Evolutionary conservation across 75 land plant genomes (phyloP).

Genomic region (Chamaecyparis obtusa): DNA sequence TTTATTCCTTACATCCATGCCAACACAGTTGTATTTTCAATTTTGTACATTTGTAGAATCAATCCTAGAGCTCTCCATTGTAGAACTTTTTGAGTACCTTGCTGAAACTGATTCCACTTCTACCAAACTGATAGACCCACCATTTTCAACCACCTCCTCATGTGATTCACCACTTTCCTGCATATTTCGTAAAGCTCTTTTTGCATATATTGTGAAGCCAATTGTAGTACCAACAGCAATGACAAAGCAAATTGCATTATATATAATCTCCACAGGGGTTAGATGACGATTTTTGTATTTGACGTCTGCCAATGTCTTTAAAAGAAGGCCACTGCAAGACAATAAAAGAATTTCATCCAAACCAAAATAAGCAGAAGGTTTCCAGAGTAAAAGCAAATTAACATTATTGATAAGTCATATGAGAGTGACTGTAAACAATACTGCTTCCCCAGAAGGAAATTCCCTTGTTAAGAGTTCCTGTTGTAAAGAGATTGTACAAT

Average conservation of each 20-base stretch:
- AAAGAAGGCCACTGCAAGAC: constrained; percentile 75
- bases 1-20: not conserved
- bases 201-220: constrained; percentile 77
- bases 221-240: constrained; percentile 55
- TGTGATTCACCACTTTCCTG: constrained; percentile 35
- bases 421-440: not conserved
- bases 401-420: not conserved
- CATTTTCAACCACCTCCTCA: not conserved
- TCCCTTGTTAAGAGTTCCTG: not conserved
- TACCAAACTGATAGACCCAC: constrained; percentile 8
- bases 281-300: constrained; percentile 57
- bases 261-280: constrained; percentile 74
- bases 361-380: not conserved
- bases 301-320: constrained; percentile 81
- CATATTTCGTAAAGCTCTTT: constrained; percentile 60
- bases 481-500: not conserved
- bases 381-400: not conserved
- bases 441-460: not conserved
- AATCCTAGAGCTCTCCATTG: not conserved
- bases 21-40: not conserved
- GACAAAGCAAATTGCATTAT: constrained; percentile 64
- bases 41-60: not conserved
- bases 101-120: constrained; percentile 3
- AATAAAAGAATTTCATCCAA: not conserved
- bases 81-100: not conserved